Percentiles rank a stretch among this genome's conserved stretches.
Conservation (phyloP, 2,329 filamentous ascomycete genomes). For the Neofusicoccum ribis region DNA sequence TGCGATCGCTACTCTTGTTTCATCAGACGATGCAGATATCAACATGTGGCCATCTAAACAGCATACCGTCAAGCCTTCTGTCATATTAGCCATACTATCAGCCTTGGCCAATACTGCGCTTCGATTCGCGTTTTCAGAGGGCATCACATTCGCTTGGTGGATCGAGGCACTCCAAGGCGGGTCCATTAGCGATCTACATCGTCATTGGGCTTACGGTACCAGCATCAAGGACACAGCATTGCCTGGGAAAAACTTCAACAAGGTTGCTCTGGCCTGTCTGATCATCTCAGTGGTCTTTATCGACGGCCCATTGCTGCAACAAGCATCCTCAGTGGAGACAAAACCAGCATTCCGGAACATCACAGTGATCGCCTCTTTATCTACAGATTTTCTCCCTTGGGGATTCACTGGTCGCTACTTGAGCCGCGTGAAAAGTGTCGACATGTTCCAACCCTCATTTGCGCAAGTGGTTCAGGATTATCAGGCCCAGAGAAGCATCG, state of each 20-base stretch:
- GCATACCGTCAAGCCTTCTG: background rate
- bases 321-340: background rate
- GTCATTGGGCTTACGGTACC: background rate
- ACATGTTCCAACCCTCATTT: background rate
- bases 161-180: background rate
- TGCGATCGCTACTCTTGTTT: background rate
- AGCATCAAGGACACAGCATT: background rate
- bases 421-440: too few relatives aligned
- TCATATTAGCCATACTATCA: background rate
- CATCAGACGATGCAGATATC: background rate
- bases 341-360: background rate
- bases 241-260: background rate
- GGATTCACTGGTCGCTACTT: background rate
- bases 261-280: background rate
- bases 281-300: background rate
- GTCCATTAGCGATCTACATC: background rate
- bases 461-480: background rate
- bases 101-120: background rate
- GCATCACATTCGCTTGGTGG: background rate
- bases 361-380: background rate
- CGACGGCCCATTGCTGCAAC: slow-evolving; percentile 2
- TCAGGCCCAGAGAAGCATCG: background rate
- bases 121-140: background rate
- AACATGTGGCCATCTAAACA: background rate
- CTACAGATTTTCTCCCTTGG: background rate